These are phyloP conservation scores for Colletotrichum spaethianum DNA, from an alignment of 2,329 filamentous ascomycete genomes.

Conservation along the genomic window DNA sequence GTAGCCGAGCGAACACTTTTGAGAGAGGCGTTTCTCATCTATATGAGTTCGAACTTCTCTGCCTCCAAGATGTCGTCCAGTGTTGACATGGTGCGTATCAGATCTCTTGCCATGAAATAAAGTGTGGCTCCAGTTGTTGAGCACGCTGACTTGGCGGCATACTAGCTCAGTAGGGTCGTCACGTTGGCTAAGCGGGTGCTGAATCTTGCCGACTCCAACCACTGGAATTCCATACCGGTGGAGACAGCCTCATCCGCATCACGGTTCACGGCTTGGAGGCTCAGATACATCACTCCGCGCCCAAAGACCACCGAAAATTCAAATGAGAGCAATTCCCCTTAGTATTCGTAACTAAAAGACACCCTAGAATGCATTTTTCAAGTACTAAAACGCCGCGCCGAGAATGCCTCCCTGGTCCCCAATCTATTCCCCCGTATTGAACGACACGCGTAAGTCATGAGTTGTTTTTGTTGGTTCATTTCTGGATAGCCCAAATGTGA, in stretches of 20 bases:
- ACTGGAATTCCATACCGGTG: not conserved
- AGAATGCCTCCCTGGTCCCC: conserved; percentile 6
- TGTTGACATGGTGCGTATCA: too few species aligned
- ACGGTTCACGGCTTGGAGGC: not conserved
- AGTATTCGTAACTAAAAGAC: not conserved
- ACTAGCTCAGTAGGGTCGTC: too few species aligned
- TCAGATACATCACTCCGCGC: not conserved
- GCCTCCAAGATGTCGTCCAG: too few species aligned
- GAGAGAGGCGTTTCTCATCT: too few species aligned
- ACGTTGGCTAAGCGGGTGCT: not conserved
- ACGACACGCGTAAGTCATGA: conserved; percentile 10
- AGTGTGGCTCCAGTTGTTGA: too few species aligned
- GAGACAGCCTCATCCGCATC: too few species aligned
- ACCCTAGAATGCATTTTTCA: not conserved
- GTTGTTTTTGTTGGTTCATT: conserved; percentile 22
- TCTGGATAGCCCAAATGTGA: conserved; percentile 7
- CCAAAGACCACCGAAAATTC: not conserved
- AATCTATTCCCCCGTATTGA: conserved; percentile 3
- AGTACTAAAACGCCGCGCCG: conserved; percentile 8
- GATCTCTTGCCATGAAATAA: too few species aligned
- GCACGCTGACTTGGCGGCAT: too few species aligned
- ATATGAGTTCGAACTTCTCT: too few species aligned
- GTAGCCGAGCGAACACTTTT: too few species aligned
- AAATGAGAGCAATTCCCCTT: conserved; percentile 13
- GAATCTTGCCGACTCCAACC: not conserved